Base-by-base conservation (phyloP, 768 basidiomycete species). In the Baorangia bicolor region DNA sequence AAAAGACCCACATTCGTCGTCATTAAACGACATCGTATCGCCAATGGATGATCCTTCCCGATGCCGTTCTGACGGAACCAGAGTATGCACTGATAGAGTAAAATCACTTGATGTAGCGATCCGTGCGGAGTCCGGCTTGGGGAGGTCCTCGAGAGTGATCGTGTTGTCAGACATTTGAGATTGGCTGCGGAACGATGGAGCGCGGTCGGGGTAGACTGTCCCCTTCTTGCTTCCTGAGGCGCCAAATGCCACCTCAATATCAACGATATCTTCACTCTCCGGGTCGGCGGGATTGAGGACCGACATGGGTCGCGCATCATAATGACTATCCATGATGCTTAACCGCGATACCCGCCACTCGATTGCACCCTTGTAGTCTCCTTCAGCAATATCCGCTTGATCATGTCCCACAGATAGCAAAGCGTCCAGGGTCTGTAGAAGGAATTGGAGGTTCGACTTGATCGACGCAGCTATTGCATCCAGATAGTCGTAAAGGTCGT, bases 261-360 rank as follows among this genome's bases (percentile, higher is more conserved):
- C 85, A 34, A 87, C 79, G 44, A 87, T 70, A 53, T 86, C 86
- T 55, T 78, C 76, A 23, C 67, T 70, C 56, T 73, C 66, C 43
- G 79, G 77, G 50, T 78, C 75, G 30, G 74, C 60, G 2, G 73
- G 73, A 40, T 74, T 57, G 68, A 69, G 64, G 28, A 71, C 72
- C 21, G 74, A 74, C 64, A 74, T 71, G 9, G 74, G 73, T 30
- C 73, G 75, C n/a, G 68, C 77, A 25, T 76, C 77, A 33, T 81
- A 74, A 52, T 77, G 78, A 55, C 73, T 77, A 60, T 80, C 80
- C 62, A 82, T 81, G 65, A 79, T 75, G 62, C 87, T 88, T 42
- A 87, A 69, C 16, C 87, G 84, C 16, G 88, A 90, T 75, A 83
- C 81, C 21, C 90, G 79, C 86, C 87, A 86, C 53, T 89, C 86